A percentile compares a stretch with the other conserved stretches of the same genome.
These are phyloP conservation scores for Pedinophyceae sp. DNA, from an alignment of 139 green algal species.

Conservation along the genomic window DNA sequence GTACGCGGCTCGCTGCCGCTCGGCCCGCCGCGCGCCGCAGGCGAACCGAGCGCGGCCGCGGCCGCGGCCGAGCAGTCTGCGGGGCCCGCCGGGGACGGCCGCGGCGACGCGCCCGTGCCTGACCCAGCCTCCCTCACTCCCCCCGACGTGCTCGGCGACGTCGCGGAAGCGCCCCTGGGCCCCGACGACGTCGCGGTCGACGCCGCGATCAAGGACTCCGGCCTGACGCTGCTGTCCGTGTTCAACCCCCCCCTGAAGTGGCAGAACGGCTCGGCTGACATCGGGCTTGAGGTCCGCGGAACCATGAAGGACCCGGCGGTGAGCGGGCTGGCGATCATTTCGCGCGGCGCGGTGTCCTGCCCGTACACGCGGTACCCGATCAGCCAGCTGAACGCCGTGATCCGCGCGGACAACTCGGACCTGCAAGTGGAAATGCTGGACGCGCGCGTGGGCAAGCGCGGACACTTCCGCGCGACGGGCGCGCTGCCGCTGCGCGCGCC, in stretches of 20 bases:
- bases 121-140: too few species aligned
- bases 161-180: too few species aligned
- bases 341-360: conserved; percentile 27
- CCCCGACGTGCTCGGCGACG: too few species aligned
- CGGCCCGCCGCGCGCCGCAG: too few species aligned
- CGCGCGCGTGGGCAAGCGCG: conserved; percentile 43
- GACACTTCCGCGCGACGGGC: conserved; percentile 36
- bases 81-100: too few species aligned
- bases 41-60: neutral
- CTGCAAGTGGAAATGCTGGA: conserved; percentile 42
- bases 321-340: conserved; percentile 21
- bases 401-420: conserved; percentile 24
- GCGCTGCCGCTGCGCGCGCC: conserved; percentile 28
- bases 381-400: conserved; percentile 23
- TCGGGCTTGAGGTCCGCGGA: conserved; percentile 34
- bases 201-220: conserved; percentile 51
- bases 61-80: too few species aligned
- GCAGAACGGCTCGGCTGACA: conserved; percentile 43
- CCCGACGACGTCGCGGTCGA: conserved; percentile 26
- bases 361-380: conserved; percentile 36
- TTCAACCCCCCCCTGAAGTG: conserved; percentile 49
- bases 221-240: conserved; percentile 59
- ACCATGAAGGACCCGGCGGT: conserved; percentile 16
- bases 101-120: too few species aligned
- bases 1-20: neutral